Evolutionary conservation across 2,329 filamentous ascomycete genomes (phyloP), one percentile per base, ranked within the genome.

Genomic region (Akanthomyces uredinophilus): DNA sequence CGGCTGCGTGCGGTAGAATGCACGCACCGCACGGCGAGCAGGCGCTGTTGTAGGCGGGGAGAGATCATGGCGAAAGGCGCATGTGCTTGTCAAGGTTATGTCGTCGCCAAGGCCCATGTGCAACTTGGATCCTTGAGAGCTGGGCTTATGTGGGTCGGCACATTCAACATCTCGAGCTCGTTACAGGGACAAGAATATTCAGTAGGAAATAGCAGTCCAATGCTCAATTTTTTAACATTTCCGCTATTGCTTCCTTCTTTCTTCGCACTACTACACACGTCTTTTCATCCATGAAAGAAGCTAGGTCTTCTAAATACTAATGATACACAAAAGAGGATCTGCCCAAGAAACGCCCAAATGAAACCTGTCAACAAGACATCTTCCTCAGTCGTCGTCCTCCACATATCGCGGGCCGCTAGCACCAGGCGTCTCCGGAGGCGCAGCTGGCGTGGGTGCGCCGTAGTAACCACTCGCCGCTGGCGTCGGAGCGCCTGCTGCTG

Each of bases 401-500:
- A 78, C 78, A 69, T 84, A 83, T 64, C 78, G 73, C 46, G 81
- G 83, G 16, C 81, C 83, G 56, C 82, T 84, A 4, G 83, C 84
- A 22, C 84, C 86, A 32, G 87, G 85, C 20, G 85, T 87, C 71
- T 86, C 86, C 1, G 84, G 79, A 32, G 80, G 79, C 14, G 79
- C 78, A 32, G 83, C 85, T 64, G 84, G 84, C n/a, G 84, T 87
- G 0, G 83, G 82, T 8, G 83, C 85, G 41, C 80, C 76, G 63
- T 83, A 83, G 63, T 79, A 80, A n/a, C 74, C 85, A 55, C 82
- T 85, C 1, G 85, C 87, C 29, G 85, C 87, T 0, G 89, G 89
- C 0, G 89, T 92, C 0, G 88, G 88, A 18, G 88, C 89, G 62
- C 77, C 83, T 10, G 80, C 85, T 5, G 80, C 86, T 1, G 87